Base-by-base conservation (phyloP, 2,329 filamentous ascomycete genomes). In the Phialophora tarda region DNA sequence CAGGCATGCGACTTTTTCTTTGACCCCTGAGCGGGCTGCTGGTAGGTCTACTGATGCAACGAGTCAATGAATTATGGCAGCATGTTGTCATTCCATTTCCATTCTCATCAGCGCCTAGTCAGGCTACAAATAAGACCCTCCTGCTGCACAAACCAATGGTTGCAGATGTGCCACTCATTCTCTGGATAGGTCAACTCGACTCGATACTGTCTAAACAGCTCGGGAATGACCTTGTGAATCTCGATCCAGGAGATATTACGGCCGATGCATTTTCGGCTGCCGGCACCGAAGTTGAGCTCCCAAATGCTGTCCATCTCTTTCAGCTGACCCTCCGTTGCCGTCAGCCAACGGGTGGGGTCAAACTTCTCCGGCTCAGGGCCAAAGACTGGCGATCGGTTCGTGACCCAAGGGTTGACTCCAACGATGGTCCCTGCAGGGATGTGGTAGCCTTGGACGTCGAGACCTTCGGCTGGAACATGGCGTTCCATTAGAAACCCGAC, bases 261-360 rank as follows among this genome's bases (percentile, higher is more conserved):
- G 2, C 72, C 72, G 34, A 74, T 70, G 47, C 73, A 73, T 2
- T 84, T 85, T 66, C 84, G 73, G 4, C 82, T 78, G 0, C 84
- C 84, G 4, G 81, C 82, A 1, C 84, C 84, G 72, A 86, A 86
- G 44, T 70, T 74, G 56, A 71, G 59, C 44, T 68, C 64, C 53
- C 63, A 60, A 38, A 79, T 80, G 1, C 76, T 79, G 71, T 78
- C 74, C 73, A 81, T 77, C 30, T 69, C 57, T 60, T 75, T 75
- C 26, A 74, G 48, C 17, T 54, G 60, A 6, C 71, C 67, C 21
- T 41, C 72, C 64, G 17, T 63, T 66, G 21, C 72, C 3, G 77
- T 74, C 1, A 76, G 62, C 75, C 75, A 77, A 21, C 75, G 69
- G 28, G 75, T 73, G 26, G 75, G 75, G n/a, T 67, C 65, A 59